Evolutionary conservation across 2,329 filamentous ascomycete genomes (phyloP), one percentile per base, ranked within the genome.

Genomic region (Harringtonia aguacate): DNA sequence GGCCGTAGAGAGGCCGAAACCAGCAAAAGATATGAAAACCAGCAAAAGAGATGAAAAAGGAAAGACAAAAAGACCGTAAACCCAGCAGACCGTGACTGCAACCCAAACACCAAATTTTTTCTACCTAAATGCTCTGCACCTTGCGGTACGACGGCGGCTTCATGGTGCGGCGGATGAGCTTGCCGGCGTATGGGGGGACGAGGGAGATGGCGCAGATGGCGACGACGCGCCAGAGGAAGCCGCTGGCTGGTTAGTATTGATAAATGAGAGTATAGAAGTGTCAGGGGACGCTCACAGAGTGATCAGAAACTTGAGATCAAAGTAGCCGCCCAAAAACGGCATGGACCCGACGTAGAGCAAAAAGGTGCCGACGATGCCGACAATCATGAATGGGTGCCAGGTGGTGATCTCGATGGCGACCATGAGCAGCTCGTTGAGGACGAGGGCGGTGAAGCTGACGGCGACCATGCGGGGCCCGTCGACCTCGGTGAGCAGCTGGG

Each of bases 401-500:
- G 92, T 98, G 4, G 87, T 95, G 54, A 98, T 86, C 59, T 95
- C 86, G 47, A 94, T 86, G 4, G 89, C 90, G 3, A 97, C 92
- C 94, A 98, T 98, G 54, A 94, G 76, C 47, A 98, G 75, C 61
- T 98, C 92, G 61, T 97, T 98, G 49, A 97, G 68, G 6, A 98
- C 80, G 3, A 98, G 76, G 1, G 88, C 87, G 0, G 90, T 94
- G 59, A 95, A 98, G 46, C 82, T 88, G 37, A 98, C 86, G 21
- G 85, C 79, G 44, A 97, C 86, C 81, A 98, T 94, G 47, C 68
- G 71, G 13, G 73, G 69, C 1, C 79, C 75, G 51, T 86, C 79
- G 3, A 86, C 80, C 49, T 86, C 82, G 4, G 92, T 84, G 20
- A 98, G 74, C 15, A 98, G 70, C 61, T 98, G 89, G 1, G 84